These are phyloP conservation scores for Cantharellus anzutake DNA, from an alignment of 768 basidiomycete genomes.

Conservation along the genomic window DNA sequence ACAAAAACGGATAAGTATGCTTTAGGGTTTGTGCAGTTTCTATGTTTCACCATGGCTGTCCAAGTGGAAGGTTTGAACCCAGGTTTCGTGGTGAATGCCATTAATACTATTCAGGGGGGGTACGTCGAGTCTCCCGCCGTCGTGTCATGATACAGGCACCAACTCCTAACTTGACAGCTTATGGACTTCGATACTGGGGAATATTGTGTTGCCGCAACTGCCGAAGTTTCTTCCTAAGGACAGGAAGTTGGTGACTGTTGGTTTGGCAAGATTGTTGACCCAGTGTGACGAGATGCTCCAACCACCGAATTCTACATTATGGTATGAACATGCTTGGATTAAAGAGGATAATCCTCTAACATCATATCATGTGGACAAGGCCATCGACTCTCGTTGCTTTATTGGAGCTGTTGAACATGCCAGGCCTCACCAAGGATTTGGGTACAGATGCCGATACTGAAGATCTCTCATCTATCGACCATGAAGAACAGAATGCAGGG, in stretches of 20 bases:
- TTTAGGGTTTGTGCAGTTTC: conserved; percentile 62
- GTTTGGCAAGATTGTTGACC: conserved; percentile 60
- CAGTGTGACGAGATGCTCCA: conserved; percentile 51
- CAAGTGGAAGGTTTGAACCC: conserved; percentile 55
- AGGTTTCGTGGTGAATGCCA: conserved; percentile 53
- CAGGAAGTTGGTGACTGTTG: conserved; percentile 68
- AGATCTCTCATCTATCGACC: conserved; percentile 57
- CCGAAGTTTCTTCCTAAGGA: conserved; percentile 68
- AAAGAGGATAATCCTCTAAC: neutral
- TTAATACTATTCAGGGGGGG: conserved; percentile 78
- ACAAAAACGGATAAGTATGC: conserved; percentile 81
- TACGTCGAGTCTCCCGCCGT: conserved; percentile 20
- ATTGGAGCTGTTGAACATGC: conserved; percentile 57
- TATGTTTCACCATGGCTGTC: conserved; percentile 58
- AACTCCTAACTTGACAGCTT: conserved; percentile 24
- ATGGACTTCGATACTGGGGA: conserved; percentile 60
- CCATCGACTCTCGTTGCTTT: conserved; percentile 47
- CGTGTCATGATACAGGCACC: neutral
- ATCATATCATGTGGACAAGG: conserved; percentile 25
- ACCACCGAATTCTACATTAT: conserved; percentile 39
- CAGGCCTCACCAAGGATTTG: conserved; percentile 21
- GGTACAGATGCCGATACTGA: conserved; percentile 28
- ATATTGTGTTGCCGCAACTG: conserved; percentile 63
- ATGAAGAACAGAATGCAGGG: conserved; percentile 74
- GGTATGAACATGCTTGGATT: conserved; percentile 26